phyloP scores from a whole-genome alignment of 2,329 filamentous ascomycete species.

The Penicillium aurantiogriseum region DNA sequence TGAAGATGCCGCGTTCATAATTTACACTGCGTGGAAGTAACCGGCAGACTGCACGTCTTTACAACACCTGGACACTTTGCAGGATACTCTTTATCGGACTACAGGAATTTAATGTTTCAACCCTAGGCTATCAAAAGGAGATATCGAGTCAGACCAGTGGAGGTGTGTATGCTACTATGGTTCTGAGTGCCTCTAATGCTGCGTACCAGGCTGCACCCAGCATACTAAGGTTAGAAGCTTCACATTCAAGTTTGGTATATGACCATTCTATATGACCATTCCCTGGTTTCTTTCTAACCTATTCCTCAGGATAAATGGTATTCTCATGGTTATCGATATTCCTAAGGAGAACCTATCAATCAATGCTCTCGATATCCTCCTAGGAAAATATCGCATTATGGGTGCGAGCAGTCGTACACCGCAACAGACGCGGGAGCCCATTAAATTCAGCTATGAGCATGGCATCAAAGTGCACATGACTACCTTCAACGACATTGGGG shows the following conservation, averaged over 20 bases:
- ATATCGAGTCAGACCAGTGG: neutral
- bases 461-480: neutral
- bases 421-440: neutral
- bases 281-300: neutral
- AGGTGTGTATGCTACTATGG: neutral
- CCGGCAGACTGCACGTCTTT: neutral
- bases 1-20: neutral
- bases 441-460: constrained; percentile 2
- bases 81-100: neutral
- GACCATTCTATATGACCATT: neutral
- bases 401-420: neutral
- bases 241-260: neutral
- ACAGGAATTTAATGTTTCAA: neutral
- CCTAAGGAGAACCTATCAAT: neutral
- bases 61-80: neutral
- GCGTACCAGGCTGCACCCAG: neutral
- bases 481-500: no score
- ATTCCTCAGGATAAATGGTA: neutral
- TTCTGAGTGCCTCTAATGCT: neutral
- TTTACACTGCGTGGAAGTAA: neutral
- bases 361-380: neutral
- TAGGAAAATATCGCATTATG: neutral
- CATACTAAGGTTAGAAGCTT: neutral
- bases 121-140: neutral
- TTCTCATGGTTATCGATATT: neutral